A percentile compares a stretch with the other conserved stretches of the same genome.
phyloP scores from a whole-genome alignment of 2,329 filamentous ascomycete genomes.

The Phialocephala subalpina region DNA sequence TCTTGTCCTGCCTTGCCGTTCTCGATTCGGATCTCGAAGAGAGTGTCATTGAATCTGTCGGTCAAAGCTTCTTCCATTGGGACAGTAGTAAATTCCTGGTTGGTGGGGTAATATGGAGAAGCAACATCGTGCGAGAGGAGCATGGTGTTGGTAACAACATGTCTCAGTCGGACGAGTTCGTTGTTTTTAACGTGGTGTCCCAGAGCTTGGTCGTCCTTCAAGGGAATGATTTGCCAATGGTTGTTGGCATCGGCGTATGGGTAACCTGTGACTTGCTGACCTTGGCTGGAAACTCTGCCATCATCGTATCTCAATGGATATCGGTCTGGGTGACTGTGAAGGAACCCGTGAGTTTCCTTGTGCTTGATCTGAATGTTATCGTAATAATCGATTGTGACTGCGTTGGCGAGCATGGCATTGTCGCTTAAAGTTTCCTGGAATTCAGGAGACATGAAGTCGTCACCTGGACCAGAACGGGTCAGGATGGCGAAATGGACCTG shows the following conservation, averaged over 20 bases:
- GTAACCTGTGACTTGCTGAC: conserved; percentile 97
- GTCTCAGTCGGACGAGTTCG: conserved; percentile 85
- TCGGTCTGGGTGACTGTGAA: conserved; percentile 88
- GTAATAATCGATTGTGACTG: conserved; percentile 87
- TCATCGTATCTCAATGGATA: conserved; percentile 98
- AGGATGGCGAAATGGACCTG: conserved; percentile 97
- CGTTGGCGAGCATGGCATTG: conserved; percentile 89
- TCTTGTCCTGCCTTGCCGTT: conserved; percentile 81
- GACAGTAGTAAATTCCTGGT: conserved; percentile 96
- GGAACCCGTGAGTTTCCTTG: conserved; percentile 96
- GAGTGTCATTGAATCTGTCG: conserved; percentile 82
- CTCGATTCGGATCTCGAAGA: conserved; percentile 93
- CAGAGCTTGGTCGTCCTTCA: conserved; percentile 62
- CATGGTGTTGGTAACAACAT: conserved; percentile 84
- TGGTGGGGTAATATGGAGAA: conserved; percentile 94
- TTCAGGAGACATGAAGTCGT: conserved; percentile 98
- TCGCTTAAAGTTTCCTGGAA: conserved; percentile 98
- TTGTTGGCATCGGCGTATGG: conserved; percentile 99
- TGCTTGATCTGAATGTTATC: conserved; percentile 88
- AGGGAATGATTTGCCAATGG: conserved; percentile 91
- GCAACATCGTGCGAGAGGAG: conserved; percentile 96
- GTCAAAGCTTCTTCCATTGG: conserved; percentile 75
- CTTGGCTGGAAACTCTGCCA: conserved; percentile 94
- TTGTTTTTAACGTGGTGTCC: conserved; percentile 80
- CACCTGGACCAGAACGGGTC: conserved; percentile 86